These are phyloP conservation scores for Fusarium azukiicola DNA, from an alignment of 2,329 filamentous ascomycete genomes.

Conservation along the genomic window DNA sequence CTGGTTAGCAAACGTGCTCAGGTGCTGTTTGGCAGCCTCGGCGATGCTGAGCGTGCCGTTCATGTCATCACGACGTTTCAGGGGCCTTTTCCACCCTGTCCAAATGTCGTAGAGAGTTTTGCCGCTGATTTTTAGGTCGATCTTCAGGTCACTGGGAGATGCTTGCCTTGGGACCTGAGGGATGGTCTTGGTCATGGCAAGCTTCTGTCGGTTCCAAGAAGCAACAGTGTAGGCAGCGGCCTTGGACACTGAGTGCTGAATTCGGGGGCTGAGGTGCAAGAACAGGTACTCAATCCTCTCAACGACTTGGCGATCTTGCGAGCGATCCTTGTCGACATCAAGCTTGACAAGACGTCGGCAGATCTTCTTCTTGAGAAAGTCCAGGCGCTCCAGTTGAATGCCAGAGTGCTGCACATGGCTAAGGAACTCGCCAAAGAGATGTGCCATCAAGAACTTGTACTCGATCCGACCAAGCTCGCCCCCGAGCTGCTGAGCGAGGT, in stretches of 20 bases:
- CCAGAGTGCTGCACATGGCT: slow-evolving; percentile 55
- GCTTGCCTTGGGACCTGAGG: slow-evolving; percentile 47
- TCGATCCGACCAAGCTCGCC: slow-evolving; percentile 56
- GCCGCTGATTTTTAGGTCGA: slow-evolving; percentile 48
- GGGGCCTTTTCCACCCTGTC: slow-evolving; percentile 33
- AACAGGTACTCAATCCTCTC: slow-evolving; percentile 46
- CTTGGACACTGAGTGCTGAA: slow-evolving; percentile 31
- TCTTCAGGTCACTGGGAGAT: slow-evolving; percentile 33
- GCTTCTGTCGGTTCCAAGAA: slow-evolving; percentile 48
- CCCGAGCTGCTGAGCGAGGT: slow-evolving; percentile 66
- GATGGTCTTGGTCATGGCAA: slow-evolving; percentile 45
- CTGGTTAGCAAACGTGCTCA: slow-evolving; percentile 33
- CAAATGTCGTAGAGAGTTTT: slow-evolving; percentile 34
- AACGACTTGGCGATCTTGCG: slow-evolving; percentile 24
- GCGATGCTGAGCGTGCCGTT: slow-evolving; percentile 33
- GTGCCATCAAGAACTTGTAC: slow-evolving; percentile 79
- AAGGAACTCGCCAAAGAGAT: slow-evolving; percentile 71
- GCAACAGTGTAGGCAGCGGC: slow-evolving; percentile 40
- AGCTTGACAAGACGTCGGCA: slow-evolving; percentile 52
- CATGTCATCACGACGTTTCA: neutral
- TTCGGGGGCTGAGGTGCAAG: slow-evolving; percentile 28
- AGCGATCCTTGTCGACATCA: slow-evolving; percentile 45
- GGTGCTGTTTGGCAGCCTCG: slow-evolving; percentile 45
- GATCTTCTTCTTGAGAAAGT: slow-evolving; percentile 52
- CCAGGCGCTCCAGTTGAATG: slow-evolving; percentile 41